Evolutionary conservation across 352 stramenopile species (phyloP).

Genomic region (Globisporangium nunn): DNA sequence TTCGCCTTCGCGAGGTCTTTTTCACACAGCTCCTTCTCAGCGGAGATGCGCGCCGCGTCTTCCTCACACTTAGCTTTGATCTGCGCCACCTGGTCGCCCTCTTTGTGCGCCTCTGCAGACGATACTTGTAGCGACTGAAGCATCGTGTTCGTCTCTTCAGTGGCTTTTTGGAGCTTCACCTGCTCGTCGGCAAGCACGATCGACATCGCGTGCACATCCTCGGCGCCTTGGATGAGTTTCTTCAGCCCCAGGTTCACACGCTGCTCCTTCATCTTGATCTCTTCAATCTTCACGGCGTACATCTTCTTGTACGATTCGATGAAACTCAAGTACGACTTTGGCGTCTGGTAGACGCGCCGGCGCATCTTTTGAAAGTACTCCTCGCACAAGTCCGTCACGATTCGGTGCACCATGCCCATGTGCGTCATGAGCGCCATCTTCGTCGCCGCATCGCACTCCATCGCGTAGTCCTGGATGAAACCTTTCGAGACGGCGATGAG

Average conservation of each 20-base stretch:
- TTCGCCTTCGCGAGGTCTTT: slow-evolving; percentile 96
- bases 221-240: slow-evolving; percentile 96
- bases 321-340: slow-evolving; percentile 98
- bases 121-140: slow-evolving; percentile 94
- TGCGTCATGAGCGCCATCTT: slow-evolving; percentile 92
- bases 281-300: slow-evolving; percentile 92
- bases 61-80: slow-evolving; percentile 97
- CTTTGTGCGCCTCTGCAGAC: slow-evolving; percentile 94
- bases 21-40: slow-evolving; percentile 94
- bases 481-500: slow-evolving; percentile 95
- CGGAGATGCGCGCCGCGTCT: slow-evolving; percentile 92
- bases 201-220: slow-evolving; percentile 97
- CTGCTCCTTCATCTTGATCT: slow-evolving; percentile 96
- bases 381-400: slow-evolving; percentile 96
- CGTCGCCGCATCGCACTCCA: slow-evolving; percentile 88
- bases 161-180: slow-evolving; percentile 95
- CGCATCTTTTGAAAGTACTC: slow-evolving; percentile 99
- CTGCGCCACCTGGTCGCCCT: slow-evolving; percentile 93
- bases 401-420: slow-evolving; percentile 97
- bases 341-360: slow-evolving; percentile 96
- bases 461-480: slow-evolving; percentile 95
- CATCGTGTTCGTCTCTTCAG: slow-evolving; percentile 97
- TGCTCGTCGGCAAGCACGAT: slow-evolving; percentile 95
- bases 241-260: slow-evolving; percentile 95
- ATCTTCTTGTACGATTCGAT: slow-evolving; percentile 98